Percentiles rank a stretch among this genome's conserved stretches.
These are phyloP conservation scores for Eragrostis curvula DNA, from an alignment of 176 grass and related monocot species.

Conservation along the genomic window DNA sequence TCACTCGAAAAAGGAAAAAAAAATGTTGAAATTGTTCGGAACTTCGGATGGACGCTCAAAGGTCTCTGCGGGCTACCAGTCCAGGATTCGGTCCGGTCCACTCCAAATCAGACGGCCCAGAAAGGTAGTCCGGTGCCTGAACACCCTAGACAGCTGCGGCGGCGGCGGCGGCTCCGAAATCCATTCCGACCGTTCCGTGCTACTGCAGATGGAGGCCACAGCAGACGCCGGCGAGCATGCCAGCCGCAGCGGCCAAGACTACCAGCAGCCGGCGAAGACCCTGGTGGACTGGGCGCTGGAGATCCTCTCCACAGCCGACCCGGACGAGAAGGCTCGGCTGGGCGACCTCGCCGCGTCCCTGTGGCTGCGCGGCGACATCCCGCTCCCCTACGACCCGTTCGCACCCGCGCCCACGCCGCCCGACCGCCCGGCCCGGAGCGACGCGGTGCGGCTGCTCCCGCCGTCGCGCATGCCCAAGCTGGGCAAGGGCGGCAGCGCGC, in stretches of 20 bases:
- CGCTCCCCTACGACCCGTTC: slow-evolving; percentile 49
- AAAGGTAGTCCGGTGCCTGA: not conserved
- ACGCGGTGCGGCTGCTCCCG: slow-evolving; percentile 66
- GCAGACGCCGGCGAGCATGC: not conserved
- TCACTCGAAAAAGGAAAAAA: too few species aligned
- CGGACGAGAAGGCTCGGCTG: slow-evolving; percentile 79
- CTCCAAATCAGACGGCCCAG: not conserved
- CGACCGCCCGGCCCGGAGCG: slow-evolving; percentile 69
- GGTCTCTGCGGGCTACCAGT: too few species aligned
- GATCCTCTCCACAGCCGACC: slow-evolving; percentile 66
- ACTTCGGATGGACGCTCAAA: too few species aligned
- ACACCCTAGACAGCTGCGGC: not conserved
- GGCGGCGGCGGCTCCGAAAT: slow-evolving; percentile 25
- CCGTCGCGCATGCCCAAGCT: slow-evolving; percentile 75
- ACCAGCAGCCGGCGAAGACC: slow-evolving; percentile 41
- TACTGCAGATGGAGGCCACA: slow-evolving; percentile 26
- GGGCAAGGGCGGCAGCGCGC: slow-evolving; percentile 81
- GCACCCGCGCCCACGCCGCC: slow-evolving; percentile 37
- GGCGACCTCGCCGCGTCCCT: slow-evolving; percentile 52
- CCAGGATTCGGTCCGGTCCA: not conserved
- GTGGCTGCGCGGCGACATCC: slow-evolving; percentile 71
- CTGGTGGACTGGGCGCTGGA: slow-evolving; percentile 80
- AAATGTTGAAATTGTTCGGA: too few species aligned
- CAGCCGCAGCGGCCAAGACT: not conserved
- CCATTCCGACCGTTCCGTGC: not conserved